Evolutionary conservation across 352 stramenopile species (phyloP).

Genomic region (Phytophthora sansomeana): DNA sequence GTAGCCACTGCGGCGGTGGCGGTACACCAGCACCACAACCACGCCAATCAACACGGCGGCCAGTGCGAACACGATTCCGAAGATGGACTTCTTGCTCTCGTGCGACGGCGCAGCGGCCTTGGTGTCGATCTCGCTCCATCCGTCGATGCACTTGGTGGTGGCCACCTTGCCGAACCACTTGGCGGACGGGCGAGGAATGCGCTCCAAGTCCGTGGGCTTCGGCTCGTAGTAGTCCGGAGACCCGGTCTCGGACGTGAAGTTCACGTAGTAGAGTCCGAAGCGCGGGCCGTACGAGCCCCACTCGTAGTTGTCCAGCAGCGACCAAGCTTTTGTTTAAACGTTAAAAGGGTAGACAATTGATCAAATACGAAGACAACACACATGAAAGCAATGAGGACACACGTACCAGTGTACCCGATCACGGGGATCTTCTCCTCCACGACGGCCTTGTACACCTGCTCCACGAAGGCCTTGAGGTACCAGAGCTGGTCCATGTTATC

Average conservation of each 20-base stretch:
- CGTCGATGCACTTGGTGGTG: conserved; percentile 41
- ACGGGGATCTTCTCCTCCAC: conserved; percentile 41
- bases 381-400: too few relatives aligned
- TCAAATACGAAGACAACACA: too few relatives aligned
- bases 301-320: conserved; percentile 55
- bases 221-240: conserved; percentile 39
- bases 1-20: conserved; percentile 35
- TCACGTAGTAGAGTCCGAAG: conserved; percentile 75
- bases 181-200: conserved; percentile 47
- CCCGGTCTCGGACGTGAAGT: conserved; percentile 50
- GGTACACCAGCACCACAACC: conserved; percentile 27
- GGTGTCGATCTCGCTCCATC: conserved; percentile 30
- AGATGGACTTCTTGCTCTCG: conserved; percentile 27
- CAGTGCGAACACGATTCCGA: conserved; percentile 29
- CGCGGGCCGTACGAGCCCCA: conserved; percentile 56
- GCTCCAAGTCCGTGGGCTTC: conserved; percentile 39
- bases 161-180: conserved; percentile 50
- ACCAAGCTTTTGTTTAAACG: too few relatives aligned
- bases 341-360: too few relatives aligned
- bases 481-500: conserved; percentile 57
- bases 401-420: conserved; percentile 45
- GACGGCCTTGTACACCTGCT: conserved; percentile 53
- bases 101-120: conserved; percentile 19
- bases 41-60: conserved; percentile 29
- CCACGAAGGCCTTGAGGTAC: conserved; percentile 54